Evolutionary conservation across 495 filamentous ascomycete genomes (phyloP), one percentile per base, ranked within the genome.

Genomic region (Xylaria cubensis): DNA sequence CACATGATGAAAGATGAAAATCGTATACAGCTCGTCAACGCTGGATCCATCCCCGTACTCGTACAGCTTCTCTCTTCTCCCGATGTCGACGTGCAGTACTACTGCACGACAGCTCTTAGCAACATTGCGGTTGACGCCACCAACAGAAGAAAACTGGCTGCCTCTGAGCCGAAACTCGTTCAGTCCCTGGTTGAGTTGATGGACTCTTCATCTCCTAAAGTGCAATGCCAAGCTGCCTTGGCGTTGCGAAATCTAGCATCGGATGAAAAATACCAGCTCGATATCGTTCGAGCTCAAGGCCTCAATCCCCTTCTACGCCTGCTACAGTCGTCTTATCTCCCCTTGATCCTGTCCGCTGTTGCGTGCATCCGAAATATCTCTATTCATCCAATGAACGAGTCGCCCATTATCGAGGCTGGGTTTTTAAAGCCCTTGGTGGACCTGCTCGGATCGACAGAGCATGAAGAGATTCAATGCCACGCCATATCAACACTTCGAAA

Each of bases 301-400:
- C 87, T 99, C 36, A 87, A 88, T 36, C 92, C 97, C 15, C 88
- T 99, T 12, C 87, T 98, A 61, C 91, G 93, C 66, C 90, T 99
- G 4, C 88, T 99, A 10, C 93, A 97, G 82, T 98, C 95, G 3
- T 93, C 94, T 19, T 98, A 98, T 77, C 89, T 98, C 15, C 96
- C 96, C 19, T 89, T 99, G 41, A 98, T 98, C 41, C 90, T 99
- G 46, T 98, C 97, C 24, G 96, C 96, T 50, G 96, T 99, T 74
- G 96, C 96, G 26, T 99, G 96, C 78, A 98, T 99, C 75, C 93
- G 96, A 70, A 99, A 99, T 78, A 99, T 99, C 77, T 97, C 95
- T 56, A 99, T 99, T 75, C 96, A 99, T 77, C 96, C 96, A n/a
- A 84, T 94, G 67, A 99, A 99, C 81, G 96, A 99, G 82, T 98